These are phyloP conservation scores for Ceriops zippeliana DNA, from an alignment of 345 rosid species.

Conservation along the genomic window DNA sequence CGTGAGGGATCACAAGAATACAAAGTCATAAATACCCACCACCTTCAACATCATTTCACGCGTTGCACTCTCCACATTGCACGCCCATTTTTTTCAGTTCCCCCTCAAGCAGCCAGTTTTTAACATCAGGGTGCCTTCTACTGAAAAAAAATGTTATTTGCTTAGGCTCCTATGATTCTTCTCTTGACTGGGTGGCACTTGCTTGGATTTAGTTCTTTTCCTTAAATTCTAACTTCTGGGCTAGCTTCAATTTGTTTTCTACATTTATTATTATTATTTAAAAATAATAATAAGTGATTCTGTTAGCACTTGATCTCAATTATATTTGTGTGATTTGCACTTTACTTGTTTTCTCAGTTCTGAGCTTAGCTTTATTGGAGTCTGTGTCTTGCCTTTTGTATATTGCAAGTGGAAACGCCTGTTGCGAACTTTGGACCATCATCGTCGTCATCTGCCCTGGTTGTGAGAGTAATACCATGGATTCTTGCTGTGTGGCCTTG, in stretches of 20 bases:
- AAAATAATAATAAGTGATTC: neutral
- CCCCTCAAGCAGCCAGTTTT: neutral
- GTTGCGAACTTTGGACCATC: constrained; percentile 5
- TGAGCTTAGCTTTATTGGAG: constrained; percentile 15
- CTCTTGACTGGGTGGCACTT: constrained; percentile 23
- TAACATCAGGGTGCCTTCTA: neutral
- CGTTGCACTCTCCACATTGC: constrained; percentile 22
- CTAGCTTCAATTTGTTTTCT: constrained; percentile 35
- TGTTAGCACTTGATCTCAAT: neutral
- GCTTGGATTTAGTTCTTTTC: constrained; percentile 10
- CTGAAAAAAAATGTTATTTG: neutral
- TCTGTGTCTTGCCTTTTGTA: constrained; percentile 6
- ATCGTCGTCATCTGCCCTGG: constrained; percentile 12
- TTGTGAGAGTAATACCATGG: constrained; percentile 37
- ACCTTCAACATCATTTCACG: constrained; percentile 37
- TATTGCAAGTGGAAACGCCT: constrained; percentile 8
- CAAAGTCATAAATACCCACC: constrained; percentile 21
- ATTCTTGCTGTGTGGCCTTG: constrained; percentile 52
- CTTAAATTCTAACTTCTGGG: constrained; percentile 17
- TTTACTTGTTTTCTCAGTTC: constrained; percentile 46
- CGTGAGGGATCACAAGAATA: constrained; percentile 51
- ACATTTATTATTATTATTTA: constrained; percentile 5
- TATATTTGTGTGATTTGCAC: constrained; percentile 43
- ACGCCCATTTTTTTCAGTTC: constrained; percentile 6
- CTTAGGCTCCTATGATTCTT: constrained; percentile 16